phyloP scores from a whole-genome alignment of 2,329 filamentous ascomycete species.

The Exophiala sp. region DNA sequence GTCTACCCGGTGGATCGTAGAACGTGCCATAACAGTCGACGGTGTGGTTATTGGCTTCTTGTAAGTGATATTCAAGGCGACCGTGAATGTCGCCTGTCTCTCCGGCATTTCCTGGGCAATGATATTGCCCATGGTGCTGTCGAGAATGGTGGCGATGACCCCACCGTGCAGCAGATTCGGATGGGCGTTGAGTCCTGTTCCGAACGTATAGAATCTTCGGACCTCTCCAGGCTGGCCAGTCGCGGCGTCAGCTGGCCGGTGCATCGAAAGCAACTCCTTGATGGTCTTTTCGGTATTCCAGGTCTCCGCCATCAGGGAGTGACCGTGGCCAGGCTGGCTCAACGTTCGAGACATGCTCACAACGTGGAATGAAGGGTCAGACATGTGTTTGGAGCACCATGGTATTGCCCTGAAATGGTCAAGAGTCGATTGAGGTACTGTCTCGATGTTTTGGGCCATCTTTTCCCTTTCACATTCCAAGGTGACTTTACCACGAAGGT shows the following conservation, averaged over 20 bases:
- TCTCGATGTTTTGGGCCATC: not conserved
- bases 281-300: constrained; percentile 25
- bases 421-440: constrained; percentile 8
- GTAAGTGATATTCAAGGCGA: constrained; percentile 40
- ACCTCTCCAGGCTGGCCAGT: constrained; percentile 18
- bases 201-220: constrained; percentile 31
- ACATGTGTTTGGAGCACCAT: constrained; percentile 33
- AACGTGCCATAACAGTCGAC: constrained; percentile 35
- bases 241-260: constrained; percentile 1
- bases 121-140: constrained; percentile 28
- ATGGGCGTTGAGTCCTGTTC: constrained; percentile 17
- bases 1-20: constrained; percentile 32
- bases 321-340: constrained; percentile 13
- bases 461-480: not conserved
- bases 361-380: constrained; percentile 22
- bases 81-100: constrained; percentile 33
- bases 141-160: constrained; percentile 29
- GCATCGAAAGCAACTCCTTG: constrained; percentile 16
- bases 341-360: constrained; percentile 20
- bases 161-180: constrained; percentile 30
- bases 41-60: constrained; percentile 35
- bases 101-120: constrained; percentile 7
- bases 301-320: constrained; percentile 24
- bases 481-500: not conserved
- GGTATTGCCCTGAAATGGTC: constrained; percentile 28